Conservation (phyloP, 176 grass and related monocot genomes). For the Tillandsia leiboldiana region DNA sequence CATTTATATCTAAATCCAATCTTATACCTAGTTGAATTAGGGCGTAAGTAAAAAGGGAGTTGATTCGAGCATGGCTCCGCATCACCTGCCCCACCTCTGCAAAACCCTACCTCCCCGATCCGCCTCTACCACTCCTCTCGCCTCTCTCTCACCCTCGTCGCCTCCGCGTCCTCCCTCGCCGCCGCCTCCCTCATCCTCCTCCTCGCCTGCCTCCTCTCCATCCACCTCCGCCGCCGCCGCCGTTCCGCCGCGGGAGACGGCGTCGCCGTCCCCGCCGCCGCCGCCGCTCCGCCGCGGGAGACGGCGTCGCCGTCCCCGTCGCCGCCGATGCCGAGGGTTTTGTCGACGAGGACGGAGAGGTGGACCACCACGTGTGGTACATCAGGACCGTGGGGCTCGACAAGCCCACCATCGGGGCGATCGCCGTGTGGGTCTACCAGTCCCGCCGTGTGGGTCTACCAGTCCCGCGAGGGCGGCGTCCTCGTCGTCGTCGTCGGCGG, state of each 20-base stretch:
- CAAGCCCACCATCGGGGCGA: slow-evolving; percentile 11
- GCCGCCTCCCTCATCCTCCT: slow-evolving; percentile 26
- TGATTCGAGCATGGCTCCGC: not conserved
- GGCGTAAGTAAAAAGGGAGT: too few relatives aligned
- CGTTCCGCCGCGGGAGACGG: not conserved
- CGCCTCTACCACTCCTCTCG: slow-evolving; percentile 5
- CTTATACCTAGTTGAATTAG: too few relatives aligned
- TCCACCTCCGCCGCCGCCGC: not conserved
- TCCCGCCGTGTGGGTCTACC: slow-evolving; percentile 7
- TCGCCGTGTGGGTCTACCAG: too few relatives aligned
- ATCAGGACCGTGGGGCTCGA: slow-evolving; percentile 15
- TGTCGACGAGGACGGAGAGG: too few relatives aligned
- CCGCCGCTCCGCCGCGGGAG: not conserved
- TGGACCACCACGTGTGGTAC: too few relatives aligned
- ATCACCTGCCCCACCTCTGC: not conserved
- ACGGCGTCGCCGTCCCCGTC: too few relatives aligned
- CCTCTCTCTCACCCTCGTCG: slow-evolving; percentile 31
- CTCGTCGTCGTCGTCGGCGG: not conserved
- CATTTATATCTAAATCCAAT: too few relatives aligned
- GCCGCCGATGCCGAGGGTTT: too few relatives aligned
- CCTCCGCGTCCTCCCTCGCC: slow-evolving; percentile 32
- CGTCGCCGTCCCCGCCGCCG: not conserved
- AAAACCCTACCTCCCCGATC: not conserved
- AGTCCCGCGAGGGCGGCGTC: not conserved
- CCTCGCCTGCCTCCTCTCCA: slow-evolving; percentile 12